Conservation (phyloP, 192 early-diverging fungal genomes). For the Umbelopsis isabellina region DNA sequence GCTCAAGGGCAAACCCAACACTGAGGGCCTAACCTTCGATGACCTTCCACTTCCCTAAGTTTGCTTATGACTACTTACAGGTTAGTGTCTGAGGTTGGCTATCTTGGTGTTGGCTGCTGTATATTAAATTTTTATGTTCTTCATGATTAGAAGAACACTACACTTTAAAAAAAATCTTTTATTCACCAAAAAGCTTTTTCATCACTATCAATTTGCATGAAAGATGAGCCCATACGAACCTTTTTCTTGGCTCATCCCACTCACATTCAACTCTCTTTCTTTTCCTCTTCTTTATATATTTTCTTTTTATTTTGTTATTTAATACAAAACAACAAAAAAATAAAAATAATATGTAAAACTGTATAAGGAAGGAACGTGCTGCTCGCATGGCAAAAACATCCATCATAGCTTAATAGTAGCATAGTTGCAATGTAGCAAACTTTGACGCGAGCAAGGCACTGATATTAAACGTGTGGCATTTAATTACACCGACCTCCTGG, state of each 20-base stretch:
- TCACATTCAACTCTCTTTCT: background rate
- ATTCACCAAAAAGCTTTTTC: too few relatives aligned
- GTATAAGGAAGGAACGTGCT: background rate
- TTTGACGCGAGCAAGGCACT: background rate
- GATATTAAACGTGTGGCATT: too few relatives aligned
- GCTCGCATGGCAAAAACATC: background rate
- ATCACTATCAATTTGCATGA: too few relatives aligned
- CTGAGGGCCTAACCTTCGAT: slow-evolving; percentile 42
- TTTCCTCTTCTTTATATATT: background rate
- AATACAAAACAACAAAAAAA: background rate
- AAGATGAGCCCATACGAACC: background rate
- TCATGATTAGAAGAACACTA: background rate
- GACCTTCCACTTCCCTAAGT: slow-evolving; percentile 44
- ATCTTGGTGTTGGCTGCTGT: background rate
- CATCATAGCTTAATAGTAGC: background rate
- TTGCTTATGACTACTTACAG: too few relatives aligned
- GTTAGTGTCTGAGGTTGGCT: background rate
- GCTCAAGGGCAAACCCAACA: slow-evolving; percentile 43
- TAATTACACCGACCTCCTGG: background rate
- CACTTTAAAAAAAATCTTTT: background rate
- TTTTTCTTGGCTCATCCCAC: background rate
- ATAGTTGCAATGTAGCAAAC: background rate
- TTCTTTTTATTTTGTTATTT: background rate
- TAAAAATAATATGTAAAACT: background rate
- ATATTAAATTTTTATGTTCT: background rate